These are phyloP conservation scores for Zygosaccharomyces siamensis DNA, from an alignment of 805 yeast species.

Conservation along the genomic window DNA sequence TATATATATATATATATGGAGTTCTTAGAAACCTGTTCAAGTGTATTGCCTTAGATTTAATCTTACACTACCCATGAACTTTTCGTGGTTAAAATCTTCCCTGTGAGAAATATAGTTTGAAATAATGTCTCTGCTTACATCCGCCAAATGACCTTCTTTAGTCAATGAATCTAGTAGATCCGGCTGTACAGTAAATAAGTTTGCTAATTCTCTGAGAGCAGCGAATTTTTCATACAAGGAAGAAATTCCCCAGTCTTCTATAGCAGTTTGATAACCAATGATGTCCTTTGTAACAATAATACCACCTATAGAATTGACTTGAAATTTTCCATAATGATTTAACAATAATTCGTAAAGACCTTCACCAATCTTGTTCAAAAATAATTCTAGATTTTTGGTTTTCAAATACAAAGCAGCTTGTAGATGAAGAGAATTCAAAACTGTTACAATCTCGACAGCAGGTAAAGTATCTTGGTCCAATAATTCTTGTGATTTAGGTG, in stretches of 20 bases:
- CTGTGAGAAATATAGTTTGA: conserved; percentile 65
- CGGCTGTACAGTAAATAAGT: conserved; percentile 79
- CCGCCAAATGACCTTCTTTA: conserved; percentile 72
- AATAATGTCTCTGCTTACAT: conserved; percentile 55
- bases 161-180: conserved; percentile 71
- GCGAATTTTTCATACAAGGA: conserved; percentile 60
- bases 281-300: conserved; percentile 76
- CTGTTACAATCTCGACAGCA: conserved; percentile 56
- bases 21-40: not conserved
- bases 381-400: conserved; percentile 45
- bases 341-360: conserved; percentile 54
- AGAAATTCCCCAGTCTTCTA: conserved; percentile 62
- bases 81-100: conserved; percentile 55
- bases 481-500: conserved; percentile 41
- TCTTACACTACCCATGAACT: conserved; percentile 27
- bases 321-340: conserved; percentile 68
- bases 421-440: conserved; percentile 36
- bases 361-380: conserved; percentile 54
- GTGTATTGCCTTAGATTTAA: conserved; percentile 20
- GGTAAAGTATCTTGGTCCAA: conserved; percentile 63
- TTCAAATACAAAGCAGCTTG: conserved; percentile 39
- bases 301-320: conserved; percentile 79
- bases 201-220: conserved; percentile 74
- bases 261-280: conserved; percentile 63
- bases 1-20: too few species aligned